phyloP scores from a whole-genome alignment of 2,329 filamentous ascomycete genomes.

The Fusarium virguliforme region DNA sequence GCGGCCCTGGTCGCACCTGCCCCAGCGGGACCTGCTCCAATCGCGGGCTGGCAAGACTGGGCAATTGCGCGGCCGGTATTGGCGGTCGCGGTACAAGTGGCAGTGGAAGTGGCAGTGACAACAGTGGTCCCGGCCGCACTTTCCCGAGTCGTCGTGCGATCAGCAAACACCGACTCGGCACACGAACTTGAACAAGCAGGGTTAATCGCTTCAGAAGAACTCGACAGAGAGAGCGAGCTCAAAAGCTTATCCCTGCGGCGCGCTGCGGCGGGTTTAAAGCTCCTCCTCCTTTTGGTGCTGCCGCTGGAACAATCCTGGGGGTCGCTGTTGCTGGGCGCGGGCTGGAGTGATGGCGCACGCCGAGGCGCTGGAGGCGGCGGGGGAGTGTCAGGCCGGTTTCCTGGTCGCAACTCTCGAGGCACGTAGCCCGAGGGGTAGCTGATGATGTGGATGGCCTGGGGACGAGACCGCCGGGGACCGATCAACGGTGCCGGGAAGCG shows the following conservation, averaged over 20 bases:
- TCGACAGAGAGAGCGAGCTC: constrained; percentile 25
- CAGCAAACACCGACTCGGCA: constrained; percentile 31
- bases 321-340: constrained; percentile 29
- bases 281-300: constrained; percentile 55
- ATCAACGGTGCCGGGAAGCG: constrained; percentile 59
- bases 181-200: constrained; percentile 19
- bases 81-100: constrained; percentile 7
- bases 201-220: constrained; percentile 29
- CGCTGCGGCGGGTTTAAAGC: constrained; percentile 19
- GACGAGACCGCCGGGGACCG: constrained; percentile 58
- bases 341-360: constrained; percentile 45
- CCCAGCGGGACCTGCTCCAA: constrained; percentile 43
- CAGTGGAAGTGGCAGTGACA: constrained; percentile 24
- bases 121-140: constrained; percentile 19
- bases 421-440: constrained; percentile 62
- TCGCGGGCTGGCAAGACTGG: constrained; percentile 32
- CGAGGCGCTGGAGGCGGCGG: constrained; percentile 30
- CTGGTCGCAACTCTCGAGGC: constrained; percentile 61
- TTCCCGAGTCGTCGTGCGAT: constrained; percentile 41
- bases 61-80: constrained; percentile 20
- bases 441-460: constrained; percentile 62
- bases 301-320: constrained; percentile 22
- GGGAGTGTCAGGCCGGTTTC: constrained; percentile 39
- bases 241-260: constrained; percentile 41
- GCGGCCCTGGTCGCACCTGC: constrained; percentile 39